A percentile compares a stretch with the other conserved stretches of the same genome.
Conservation (phyloP, 306 rosid genomes). For the Lathyrus oleraceus region DNA sequence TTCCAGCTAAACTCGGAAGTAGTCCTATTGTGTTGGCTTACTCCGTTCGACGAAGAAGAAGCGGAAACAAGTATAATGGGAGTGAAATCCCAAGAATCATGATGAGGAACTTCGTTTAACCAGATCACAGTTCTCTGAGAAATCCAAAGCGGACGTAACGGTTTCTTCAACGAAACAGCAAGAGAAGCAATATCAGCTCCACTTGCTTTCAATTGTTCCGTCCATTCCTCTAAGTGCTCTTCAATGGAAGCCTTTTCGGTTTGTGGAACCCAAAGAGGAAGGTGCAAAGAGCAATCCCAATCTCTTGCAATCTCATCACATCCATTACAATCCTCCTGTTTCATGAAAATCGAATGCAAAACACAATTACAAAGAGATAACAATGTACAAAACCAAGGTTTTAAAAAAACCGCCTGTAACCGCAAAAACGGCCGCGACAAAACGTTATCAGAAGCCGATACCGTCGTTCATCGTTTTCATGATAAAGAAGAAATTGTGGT, state of each 20-base stretch:
- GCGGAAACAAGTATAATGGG: constrained; percentile 86
- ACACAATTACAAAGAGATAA: constrained; percentile 2
- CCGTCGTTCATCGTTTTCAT: too few species aligned
- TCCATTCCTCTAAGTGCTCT: constrained; percentile 76
- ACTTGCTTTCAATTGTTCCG: constrained; percentile 52
- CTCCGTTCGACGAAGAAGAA: constrained; percentile 52
- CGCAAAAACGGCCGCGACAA: too few species aligned
- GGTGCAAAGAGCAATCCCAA: constrained; percentile 96
- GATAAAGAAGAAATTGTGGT: too few species aligned
- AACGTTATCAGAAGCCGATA: too few species aligned
- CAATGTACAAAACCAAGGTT: neutral
- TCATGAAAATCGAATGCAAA: constrained; percentile 20
- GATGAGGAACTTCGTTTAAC: constrained; percentile 91
- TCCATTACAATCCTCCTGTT: constrained; percentile 50
- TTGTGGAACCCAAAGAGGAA: constrained; percentile 81
- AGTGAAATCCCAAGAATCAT: constrained; percentile 93
- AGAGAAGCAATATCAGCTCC: constrained; percentile 84
- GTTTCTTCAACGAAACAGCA: constrained; percentile 64
- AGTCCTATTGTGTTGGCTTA: constrained; percentile 54
- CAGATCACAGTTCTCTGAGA: constrained; percentile 85
- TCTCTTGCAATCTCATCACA: constrained; percentile 20
- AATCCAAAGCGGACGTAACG: constrained; percentile 90
- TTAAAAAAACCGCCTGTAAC: too few species aligned
- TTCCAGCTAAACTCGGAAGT: constrained; percentile 90
- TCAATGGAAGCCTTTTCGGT: constrained; percentile 77